Conservation (phyloP, 495 filamentous ascomycete species). For the Aspergillus diversus region DNA sequence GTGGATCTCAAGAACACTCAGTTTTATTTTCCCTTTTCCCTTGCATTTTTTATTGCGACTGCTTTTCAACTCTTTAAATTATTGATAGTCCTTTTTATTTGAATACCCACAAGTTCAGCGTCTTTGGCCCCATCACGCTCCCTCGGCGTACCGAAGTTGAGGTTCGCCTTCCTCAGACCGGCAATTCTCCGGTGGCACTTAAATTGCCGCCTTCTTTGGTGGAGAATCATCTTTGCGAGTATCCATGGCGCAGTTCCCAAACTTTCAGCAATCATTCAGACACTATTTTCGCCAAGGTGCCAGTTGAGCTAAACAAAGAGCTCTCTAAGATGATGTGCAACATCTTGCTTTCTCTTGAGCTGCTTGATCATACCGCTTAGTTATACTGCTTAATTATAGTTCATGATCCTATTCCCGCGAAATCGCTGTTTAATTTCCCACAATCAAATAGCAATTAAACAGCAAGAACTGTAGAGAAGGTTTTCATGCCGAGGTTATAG, state of each 20-base stretch:
- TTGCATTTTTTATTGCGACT: neutral
- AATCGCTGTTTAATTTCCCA: no score
- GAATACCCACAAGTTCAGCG: conserved; percentile 13
- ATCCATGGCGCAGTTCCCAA: neutral
- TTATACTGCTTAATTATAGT: neutral
- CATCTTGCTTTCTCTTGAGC: no score
- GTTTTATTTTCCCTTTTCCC: neutral
- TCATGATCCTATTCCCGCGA: no score
- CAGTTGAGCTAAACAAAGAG: neutral
- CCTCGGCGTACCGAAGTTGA: conserved; percentile 6
- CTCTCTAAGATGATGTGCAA: no score
- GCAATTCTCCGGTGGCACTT: conserved; percentile 46
- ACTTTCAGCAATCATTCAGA: neutral
- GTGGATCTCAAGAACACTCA: neutral
- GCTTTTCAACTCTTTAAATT: neutral
- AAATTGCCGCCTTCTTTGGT: conserved; percentile 27
- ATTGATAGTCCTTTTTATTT: neutral
- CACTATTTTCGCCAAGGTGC: neutral
- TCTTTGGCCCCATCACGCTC: neutral
- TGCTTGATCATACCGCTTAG: no score
- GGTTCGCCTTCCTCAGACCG: conserved; percentile 22
- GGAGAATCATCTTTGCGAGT: conserved; percentile 22
- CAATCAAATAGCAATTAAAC: no score
- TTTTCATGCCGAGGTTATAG: no score
- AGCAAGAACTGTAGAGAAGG: no score